Base-by-base conservation (phyloP, 495 filamentous ascomycete species). In the Bacidia rubella region DNA sequence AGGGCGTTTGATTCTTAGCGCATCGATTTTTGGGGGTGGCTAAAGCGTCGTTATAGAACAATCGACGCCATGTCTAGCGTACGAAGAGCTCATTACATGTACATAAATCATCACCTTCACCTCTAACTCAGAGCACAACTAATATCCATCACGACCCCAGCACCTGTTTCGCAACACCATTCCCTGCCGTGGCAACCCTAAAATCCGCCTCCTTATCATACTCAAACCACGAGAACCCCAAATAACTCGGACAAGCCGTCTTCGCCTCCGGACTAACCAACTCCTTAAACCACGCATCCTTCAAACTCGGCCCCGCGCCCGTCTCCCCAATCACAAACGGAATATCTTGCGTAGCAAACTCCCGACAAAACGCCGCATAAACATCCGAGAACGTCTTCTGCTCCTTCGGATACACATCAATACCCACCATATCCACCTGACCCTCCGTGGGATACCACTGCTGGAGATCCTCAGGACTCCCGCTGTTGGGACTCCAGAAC, bases 251-350 rank as follows among this genome's bases (percentile, higher is more conserved):
- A 51, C 57, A 60, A 40, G 48, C 49, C 39, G 41, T 44, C 54
- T 54, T 54, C 23, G 57, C 57, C 24, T 40, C 41, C 27, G n/a
- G 19, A 25, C 54, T 46, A 11, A 47, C 43, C 19, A 60, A 45
- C 47, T 60, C 45, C 19, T 54, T 10, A 15, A 57, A 48, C 57
- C 57, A 60, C 4, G 25, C 24, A 0, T 25, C 19, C 32, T 60
- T 60, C 11, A 52, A 47, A 2, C 19, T 26, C 20, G 54, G 29
- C 21, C 35, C 47, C n/a, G 11, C 51, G 9, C 57, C 57, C 10
- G 57, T 60, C 54, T 60, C 57, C 38, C 54, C 57, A 43, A 60
- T 49, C 1, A 52, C 35, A 35, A 60, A 60, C 4, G 57, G 57
- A 39, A 57, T 39, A 23, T 51, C 19, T 2, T 15, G 20, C 12